Evolutionary conservation across 2,329 filamentous ascomycete genomes (phyloP).

Genomic region (Fusarium decemcellulare): DNA sequence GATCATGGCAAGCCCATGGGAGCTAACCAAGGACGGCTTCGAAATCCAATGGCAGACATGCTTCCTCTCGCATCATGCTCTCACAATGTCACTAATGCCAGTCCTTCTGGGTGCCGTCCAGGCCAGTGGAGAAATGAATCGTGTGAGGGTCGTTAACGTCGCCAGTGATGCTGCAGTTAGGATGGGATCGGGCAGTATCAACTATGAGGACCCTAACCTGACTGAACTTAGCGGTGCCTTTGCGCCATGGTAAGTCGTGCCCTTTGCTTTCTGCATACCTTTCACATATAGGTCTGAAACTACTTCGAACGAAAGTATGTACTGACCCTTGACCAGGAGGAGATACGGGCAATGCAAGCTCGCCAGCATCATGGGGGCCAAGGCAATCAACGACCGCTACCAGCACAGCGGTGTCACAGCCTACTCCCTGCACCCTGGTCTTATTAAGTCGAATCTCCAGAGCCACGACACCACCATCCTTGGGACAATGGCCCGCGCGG

Average conservation of each 20-base stretch:
- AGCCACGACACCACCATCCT: conserved; percentile 27
- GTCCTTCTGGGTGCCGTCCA: conserved; percentile 30
- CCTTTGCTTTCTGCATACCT: no score
- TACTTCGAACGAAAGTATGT: rapidly evolving
- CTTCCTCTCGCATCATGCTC: conserved; percentile 39
- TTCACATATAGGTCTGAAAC: rapidly evolving
- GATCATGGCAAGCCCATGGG: conserved; percentile 41
- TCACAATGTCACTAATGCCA: conserved; percentile 38
- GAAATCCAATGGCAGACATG: conserved; percentile 44
- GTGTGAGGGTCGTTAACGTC: conserved; percentile 44
- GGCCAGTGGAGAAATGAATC: conserved; percentile 17
- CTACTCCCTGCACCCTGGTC: conserved; percentile 43
- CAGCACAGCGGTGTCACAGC: conserved; percentile 37
- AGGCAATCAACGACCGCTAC: conserved; percentile 40
- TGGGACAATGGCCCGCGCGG: conserved; percentile 27
- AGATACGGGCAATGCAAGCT: conserved; percentile 43
- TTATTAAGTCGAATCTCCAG: conserved; percentile 41
- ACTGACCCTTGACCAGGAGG: conserved; percentile 16
- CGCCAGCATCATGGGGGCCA: conserved; percentile 37
- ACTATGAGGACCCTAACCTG: conserved; percentile 43
- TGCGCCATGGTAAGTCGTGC: conserved; percentile 30
- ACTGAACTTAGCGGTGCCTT: conserved; percentile 26
- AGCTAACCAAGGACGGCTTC: conserved; percentile 39
- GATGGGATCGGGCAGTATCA: conserved; percentile 35
- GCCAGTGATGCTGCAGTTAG: conserved; percentile 38